Conservation (phyloP, 306 rosid species). For the Prunus padus region DNA sequence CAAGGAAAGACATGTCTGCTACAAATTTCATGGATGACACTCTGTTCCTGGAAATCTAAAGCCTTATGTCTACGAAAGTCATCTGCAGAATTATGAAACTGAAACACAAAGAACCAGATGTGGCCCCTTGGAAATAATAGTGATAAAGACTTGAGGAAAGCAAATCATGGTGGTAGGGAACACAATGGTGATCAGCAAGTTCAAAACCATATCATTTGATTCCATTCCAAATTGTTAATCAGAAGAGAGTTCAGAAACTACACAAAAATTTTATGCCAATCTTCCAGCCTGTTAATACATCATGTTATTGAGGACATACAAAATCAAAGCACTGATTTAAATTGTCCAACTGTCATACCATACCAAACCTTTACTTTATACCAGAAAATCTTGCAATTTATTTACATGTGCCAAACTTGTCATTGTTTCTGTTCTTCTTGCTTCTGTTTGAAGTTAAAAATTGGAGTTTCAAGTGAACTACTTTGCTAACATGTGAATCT, state of each 20-base stretch:
- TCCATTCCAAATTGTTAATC: not conserved
- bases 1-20: conserved; percentile 17
- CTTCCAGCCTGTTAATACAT: not conserved
- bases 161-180: not conserved
- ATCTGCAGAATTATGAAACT: not conserved
- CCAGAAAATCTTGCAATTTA: not conserved
- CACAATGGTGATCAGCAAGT: not conserved
- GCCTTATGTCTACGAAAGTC: no score
- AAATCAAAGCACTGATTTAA: not conserved
- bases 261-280: not conserved
- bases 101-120: not conserved
- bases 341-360: not conserved
- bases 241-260: not conserved
- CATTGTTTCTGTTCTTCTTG: not conserved
- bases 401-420: not conserved
- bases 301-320: not conserved
- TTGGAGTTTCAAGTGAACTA: no score
- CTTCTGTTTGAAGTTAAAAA: no score
- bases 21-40: not conserved
- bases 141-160: not conserved
- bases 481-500: no score
- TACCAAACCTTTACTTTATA: not conserved
- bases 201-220: not conserved
- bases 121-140: not conserved
- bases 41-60: not conserved